phyloP scores from a whole-genome alignment of 352 stramenopile species.

The Phytophthora ramorum region DNA sequence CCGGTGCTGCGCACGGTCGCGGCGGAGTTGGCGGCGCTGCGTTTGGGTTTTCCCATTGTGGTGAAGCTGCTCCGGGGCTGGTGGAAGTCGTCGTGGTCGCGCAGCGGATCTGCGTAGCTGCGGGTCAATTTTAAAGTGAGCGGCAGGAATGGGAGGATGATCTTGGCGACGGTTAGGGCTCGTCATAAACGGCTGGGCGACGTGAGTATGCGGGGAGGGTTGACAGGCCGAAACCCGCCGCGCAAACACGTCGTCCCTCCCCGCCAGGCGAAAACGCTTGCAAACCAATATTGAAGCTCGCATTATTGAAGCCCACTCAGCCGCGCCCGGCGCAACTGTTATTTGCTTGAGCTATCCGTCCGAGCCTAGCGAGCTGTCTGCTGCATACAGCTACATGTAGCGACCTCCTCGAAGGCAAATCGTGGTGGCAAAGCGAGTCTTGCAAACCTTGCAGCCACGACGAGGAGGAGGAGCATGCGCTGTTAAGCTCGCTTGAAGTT shows the following conservation, averaged over 20 bases:
- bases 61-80: constrained; percentile 6
- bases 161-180: constrained; percentile 7
- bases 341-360: not conserved
- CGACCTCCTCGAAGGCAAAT: not conserved
- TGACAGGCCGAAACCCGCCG: not conserved
- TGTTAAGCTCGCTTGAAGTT: constrained; percentile 5
- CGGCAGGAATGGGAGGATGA: not conserved
- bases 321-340: not conserved
- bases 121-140: constrained; percentile 33
- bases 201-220: not conserved
- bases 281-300: not conserved
- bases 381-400: not conserved
- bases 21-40: not conserved
- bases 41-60: constrained; percentile 28
- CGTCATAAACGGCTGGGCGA: constrained; percentile 34
- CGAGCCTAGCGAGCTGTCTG: not conserved
- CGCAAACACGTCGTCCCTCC: constrained; percentile 23
- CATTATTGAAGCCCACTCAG: not conserved
- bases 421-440: not conserved
- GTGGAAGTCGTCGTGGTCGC: constrained; percentile 19
- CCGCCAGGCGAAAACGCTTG: not conserved
- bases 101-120: constrained; percentile 11
- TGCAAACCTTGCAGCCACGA: not conserved
- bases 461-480: not conserved
- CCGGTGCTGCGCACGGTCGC: constrained; percentile 32